Percentiles rank a stretch among this genome's conserved stretches.
Evolutionary conservation across 192 early-diverging fungal species (phyloP).

Genomic region (Coemansia sp.): DNA sequence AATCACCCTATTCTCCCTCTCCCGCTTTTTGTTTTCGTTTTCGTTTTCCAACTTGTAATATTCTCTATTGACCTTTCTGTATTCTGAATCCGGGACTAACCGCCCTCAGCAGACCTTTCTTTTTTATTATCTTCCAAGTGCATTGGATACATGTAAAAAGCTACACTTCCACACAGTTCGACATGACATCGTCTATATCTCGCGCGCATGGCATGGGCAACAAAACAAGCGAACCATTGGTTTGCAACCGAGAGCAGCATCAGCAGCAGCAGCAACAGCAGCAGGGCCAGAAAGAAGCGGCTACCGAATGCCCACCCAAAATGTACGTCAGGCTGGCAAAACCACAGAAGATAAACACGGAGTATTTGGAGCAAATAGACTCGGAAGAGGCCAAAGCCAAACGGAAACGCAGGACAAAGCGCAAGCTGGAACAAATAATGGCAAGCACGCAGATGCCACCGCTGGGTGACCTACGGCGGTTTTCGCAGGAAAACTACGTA

Average conservation of each 20-base stretch:
- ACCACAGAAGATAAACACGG: background rate
- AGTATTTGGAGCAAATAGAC: background rate
- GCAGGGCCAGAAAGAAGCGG: background rate
- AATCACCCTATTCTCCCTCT: background rate
- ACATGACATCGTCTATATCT: background rate
- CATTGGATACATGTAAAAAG: too few relatives aligned
- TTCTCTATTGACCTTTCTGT: too few relatives aligned
- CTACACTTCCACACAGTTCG: background rate
- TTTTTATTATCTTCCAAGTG: background rate
- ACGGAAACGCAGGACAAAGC: background rate
- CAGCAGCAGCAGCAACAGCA: background rate
- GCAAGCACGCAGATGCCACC: background rate
- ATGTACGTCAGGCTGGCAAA: background rate
- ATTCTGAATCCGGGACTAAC: too few relatives aligned
- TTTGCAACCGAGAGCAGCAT: background rate
- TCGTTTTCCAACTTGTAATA: too few relatives aligned
- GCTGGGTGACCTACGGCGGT: slow-evolving; percentile 13
- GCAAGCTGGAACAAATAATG: background rate
- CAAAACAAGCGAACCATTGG: background rate
- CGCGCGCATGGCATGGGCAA: background rate
- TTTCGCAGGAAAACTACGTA: slow-evolving; percentile 45
- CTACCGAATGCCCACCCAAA: background rate
- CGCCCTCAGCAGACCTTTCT: background rate
- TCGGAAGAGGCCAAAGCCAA: background rate
- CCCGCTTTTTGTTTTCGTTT: too few relatives aligned